Conservation (phyloP, 768 basidiomycete species). For the Auriscalpium orientale region DNA sequence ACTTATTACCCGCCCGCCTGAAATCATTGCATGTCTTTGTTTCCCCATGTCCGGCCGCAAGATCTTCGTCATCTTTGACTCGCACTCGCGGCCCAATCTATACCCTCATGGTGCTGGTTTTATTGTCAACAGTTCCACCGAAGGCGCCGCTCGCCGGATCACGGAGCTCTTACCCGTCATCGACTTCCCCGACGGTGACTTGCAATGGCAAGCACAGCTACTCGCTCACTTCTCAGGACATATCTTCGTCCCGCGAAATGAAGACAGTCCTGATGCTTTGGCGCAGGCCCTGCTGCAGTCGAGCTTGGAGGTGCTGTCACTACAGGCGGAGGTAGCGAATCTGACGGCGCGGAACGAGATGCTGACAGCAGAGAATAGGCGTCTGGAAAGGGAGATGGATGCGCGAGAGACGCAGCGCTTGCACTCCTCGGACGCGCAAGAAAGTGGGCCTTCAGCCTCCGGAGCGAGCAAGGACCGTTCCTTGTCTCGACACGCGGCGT, state of each 20-base stretch:
- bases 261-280: constrained; percentile 15
- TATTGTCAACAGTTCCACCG: constrained; percentile 41
- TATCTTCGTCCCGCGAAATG: constrained; percentile 34
- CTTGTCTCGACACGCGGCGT: background rate
- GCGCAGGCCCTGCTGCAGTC: constrained; percentile 38
- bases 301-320: constrained; percentile 38
- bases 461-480: background rate
- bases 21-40: constrained; percentile 51
- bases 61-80: constrained; percentile 58
- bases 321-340: constrained; percentile 30
- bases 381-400: constrained; percentile 6
- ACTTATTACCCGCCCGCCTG: constrained; percentile 65
- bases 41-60: constrained; percentile 16
- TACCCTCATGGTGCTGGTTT: constrained; percentile 57
- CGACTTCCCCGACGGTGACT: constrained; percentile 30
- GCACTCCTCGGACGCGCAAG: background rate
- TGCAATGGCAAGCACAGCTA: constrained; percentile 63
- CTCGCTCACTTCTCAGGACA: constrained; percentile 55
- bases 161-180: constrained; percentile 44
- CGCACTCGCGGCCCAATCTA: constrained; percentile 47
- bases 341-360: constrained; percentile 7
- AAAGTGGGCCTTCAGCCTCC: background rate
- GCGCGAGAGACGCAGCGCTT: background rate
- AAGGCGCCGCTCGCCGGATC: constrained; percentile 36
- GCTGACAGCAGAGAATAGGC: constrained; percentile 17